Evolutionary conservation across 768 basidiomycete genomes (phyloP).

Genomic region (Tricholoma saponaceum): DNA sequence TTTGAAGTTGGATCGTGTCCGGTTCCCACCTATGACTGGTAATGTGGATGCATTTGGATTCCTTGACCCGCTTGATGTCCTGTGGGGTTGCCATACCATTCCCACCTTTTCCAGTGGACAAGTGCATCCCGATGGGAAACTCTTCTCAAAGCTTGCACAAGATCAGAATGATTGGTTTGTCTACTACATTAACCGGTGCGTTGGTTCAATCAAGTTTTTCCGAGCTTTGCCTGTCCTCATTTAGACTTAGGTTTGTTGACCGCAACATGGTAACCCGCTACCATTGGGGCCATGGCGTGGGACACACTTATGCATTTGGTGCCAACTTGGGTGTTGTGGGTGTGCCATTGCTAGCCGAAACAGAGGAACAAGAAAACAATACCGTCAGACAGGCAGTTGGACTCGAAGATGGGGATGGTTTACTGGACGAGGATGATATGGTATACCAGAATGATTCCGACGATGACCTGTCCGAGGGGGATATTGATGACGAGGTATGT

Average conservation of each 20-base stretch:
- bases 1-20: conserved; percentile 14
- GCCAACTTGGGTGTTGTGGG: background rate
- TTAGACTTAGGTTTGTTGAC: conserved; percentile 14
- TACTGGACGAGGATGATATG: background rate
- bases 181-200: background rate
- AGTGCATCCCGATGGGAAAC: background rate
- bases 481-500: background rate
- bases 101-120: conserved; percentile 20
- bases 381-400: background rate
- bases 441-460: background rate
- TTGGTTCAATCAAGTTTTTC: background rate
- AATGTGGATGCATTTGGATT: conserved; percentile 27
- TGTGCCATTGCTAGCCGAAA: background rate
- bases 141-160: background rate
- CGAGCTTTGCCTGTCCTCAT: background rate
- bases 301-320: background rate
- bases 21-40: conserved; percentile 17
- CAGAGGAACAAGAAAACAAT: background rate
- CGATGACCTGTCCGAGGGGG: background rate
- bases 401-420: background rate
- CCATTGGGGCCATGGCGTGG: background rate
- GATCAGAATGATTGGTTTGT: background rate
- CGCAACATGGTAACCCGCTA: conserved; percentile 11
- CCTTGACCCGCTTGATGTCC: conserved; percentile 28
- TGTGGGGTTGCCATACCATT: conserved; percentile 28